A percentile compares a stretch with the other conserved stretches of the same genome.
Conservation (phyloP, 2,329 filamentous ascomycete genomes). For the Phialophora verrucosa region DNA sequence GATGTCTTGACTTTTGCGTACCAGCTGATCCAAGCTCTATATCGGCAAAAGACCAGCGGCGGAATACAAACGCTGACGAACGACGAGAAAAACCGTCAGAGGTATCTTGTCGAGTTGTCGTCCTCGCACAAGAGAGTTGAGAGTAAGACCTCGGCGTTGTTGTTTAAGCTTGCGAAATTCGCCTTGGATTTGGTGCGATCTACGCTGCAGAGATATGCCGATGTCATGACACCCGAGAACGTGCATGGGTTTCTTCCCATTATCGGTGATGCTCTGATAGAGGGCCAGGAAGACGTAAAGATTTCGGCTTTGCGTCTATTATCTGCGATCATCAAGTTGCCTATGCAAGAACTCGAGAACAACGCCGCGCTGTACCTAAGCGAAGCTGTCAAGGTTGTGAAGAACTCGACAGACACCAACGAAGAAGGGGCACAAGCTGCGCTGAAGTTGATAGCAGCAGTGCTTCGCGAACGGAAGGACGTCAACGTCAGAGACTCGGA, state of each 20-base stretch:
- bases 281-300: constrained; percentile 89
- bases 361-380: constrained; percentile 78
- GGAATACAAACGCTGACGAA: constrained; percentile 49
- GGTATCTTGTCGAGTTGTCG: constrained; percentile 79
- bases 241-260: constrained; percentile 85
- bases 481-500: constrained; percentile 79
- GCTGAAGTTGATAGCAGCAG: constrained; percentile 82
- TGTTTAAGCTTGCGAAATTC: constrained; percentile 87
- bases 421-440: constrained; percentile 86
- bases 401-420: constrained; percentile 75
- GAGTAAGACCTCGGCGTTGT: constrained; percentile 65
- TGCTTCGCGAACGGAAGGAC: constrained; percentile 79
- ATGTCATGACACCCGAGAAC: constrained; percentile 77
- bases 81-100: constrained; percentile 65
- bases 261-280: constrained; percentile 82
- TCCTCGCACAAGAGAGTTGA: constrained; percentile 68
- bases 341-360: constrained; percentile 71
- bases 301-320: constrained; percentile 85
- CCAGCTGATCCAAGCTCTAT: constrained; percentile 87
- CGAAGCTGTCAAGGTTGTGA: constrained; percentile 82
- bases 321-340: constrained; percentile 81
- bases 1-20: constrained; percentile 95
- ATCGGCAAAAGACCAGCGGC: constrained; percentile 64
- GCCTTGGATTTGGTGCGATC: constrained; percentile 84
- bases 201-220: constrained; percentile 83